These are phyloP conservation scores for Sequoiadendron giganteum DNA, from an alignment of 75 land plant species.

Conservation along the genomic window DNA sequence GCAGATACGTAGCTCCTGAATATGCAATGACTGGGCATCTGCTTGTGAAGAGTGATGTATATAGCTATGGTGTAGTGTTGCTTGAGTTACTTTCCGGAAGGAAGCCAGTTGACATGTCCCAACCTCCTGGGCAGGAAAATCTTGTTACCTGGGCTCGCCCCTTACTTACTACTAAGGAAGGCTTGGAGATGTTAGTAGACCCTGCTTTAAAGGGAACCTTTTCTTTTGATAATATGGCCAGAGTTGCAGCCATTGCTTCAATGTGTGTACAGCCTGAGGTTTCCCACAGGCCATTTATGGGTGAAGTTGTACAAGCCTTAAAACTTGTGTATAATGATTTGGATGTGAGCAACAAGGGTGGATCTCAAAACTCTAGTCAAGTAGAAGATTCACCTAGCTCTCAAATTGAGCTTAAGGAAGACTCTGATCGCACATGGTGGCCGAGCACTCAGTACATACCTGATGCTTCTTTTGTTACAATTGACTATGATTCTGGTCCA, in stretches of 20 bases:
- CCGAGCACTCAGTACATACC: constrained; percentile 31
- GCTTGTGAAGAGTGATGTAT: constrained; percentile 97
- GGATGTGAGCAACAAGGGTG: constrained; percentile 52
- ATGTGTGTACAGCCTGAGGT: constrained; percentile 98
- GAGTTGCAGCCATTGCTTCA: constrained; percentile 90
- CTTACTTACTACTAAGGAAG: constrained; percentile 70
- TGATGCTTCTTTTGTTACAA: constrained; percentile 66
- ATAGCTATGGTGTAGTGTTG: constrained; percentile 94
- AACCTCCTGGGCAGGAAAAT: constrained; percentile 86
- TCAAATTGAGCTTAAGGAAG: constrained; percentile 40
- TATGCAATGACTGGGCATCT: constrained; percentile 99
- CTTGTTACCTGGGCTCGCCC: constrained; percentile 97
- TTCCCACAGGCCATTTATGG: constrained; percentile 93
- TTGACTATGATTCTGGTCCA: constrained; percentile 84
- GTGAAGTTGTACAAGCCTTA: constrained; percentile 96
- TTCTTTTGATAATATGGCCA: constrained; percentile 69
- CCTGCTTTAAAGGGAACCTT: constrained; percentile 60
- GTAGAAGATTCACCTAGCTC: constrained; percentile 41
- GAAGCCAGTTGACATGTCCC: constrained; percentile 95
- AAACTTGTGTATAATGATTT: constrained; percentile 80
- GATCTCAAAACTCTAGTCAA: constrained; percentile 30
- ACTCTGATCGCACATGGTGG: constrained; percentile 50
- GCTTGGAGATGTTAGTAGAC: constrained; percentile 74
- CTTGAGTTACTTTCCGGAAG: constrained; percentile 94
- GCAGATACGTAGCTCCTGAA: constrained; percentile 98